These are phyloP conservation scores for Chaetomium strumarium DNA, from an alignment of 2,329 filamentous ascomycete species.

Conservation along the genomic window DNA sequence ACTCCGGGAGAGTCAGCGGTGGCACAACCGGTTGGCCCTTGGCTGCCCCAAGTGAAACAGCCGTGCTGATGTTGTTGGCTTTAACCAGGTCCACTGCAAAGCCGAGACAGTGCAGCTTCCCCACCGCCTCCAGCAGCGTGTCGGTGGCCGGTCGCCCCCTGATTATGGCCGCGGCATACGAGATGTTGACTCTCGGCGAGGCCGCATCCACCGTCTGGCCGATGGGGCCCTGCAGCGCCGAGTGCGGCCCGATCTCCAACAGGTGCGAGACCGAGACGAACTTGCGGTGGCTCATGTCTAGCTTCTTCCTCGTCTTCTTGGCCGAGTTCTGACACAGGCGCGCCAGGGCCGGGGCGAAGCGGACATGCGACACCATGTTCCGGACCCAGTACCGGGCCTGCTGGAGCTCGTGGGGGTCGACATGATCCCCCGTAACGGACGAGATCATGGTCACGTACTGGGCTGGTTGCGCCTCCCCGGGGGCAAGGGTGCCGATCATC, in stretches of 20 bases:
- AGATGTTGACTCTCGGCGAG: neutral
- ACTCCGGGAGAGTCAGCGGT: conserved; percentile 28
- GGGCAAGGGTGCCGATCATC: neutral
- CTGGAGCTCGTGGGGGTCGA: neutral
- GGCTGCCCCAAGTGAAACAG: neutral
- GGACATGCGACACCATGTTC: neutral
- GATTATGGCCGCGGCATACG: neutral
- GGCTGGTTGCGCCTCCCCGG: neutral
- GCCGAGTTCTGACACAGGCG: neutral
- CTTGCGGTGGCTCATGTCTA: neutral
- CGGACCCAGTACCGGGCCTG: neutral
- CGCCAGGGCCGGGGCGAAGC: neutral
- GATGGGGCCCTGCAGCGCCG: neutral
- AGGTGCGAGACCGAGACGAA: neutral
- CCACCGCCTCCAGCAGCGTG: conserved; percentile 9
- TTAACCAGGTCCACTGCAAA: neutral
- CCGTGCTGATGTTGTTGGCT: neutral
- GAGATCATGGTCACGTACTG: neutral
- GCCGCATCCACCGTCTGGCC: neutral
- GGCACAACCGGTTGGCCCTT: neutral
- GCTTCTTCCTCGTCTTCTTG: neutral
- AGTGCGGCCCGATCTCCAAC: neutral
- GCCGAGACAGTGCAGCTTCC: neutral
- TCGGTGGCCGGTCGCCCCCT: neutral
- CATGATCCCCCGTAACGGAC: neutral